Evolutionary conservation across 140 eudicot genomes (phyloP).

Genomic region (Senecio squalidus): DNA sequence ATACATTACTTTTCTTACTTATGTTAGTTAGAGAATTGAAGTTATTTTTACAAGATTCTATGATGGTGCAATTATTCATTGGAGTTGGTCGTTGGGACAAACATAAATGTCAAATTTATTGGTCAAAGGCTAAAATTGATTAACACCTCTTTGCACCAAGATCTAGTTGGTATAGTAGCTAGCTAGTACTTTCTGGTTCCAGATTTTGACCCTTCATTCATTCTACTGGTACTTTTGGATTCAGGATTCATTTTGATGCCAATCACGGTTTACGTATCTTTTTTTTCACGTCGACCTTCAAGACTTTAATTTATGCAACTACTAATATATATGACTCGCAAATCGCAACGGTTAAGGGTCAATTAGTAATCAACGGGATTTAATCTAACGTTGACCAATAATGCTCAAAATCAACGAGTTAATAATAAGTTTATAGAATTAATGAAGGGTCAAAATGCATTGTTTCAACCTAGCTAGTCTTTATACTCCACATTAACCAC

Average conservation of each 20-base stretch:
- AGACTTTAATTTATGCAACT: no score
- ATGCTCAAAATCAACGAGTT: no score
- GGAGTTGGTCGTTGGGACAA: constrained; percentile 12
- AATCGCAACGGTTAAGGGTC: no score
- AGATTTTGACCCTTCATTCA: constrained; percentile 16
- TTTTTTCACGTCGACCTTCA: background rate
- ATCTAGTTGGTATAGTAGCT: background rate
- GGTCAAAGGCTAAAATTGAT: constrained; percentile 1
- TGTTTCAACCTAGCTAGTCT: background rate
- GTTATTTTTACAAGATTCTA: background rate
- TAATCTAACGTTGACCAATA: no score
- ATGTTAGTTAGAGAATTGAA: no score
- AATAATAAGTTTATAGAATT: no score
- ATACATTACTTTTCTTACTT: no score
- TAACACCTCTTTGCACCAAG: background rate
- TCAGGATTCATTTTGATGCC: background rate
- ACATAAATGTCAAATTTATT: constrained; percentile 5
- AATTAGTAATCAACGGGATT: no score
- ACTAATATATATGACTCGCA: no score
- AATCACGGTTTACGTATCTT: background rate
- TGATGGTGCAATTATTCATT: constrained; percentile 15
- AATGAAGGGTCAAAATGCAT: no score
- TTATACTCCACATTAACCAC: background rate
- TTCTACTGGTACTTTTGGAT: constrained; percentile 2
- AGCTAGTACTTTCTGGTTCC: constrained; percentile 10